Percentiles rank a stretch among this genome's conserved stretches.
Evolutionary conservation across 495 filamentous ascomycete genomes (phyloP).

Genomic region (Sporormia fimetaria): DNA sequence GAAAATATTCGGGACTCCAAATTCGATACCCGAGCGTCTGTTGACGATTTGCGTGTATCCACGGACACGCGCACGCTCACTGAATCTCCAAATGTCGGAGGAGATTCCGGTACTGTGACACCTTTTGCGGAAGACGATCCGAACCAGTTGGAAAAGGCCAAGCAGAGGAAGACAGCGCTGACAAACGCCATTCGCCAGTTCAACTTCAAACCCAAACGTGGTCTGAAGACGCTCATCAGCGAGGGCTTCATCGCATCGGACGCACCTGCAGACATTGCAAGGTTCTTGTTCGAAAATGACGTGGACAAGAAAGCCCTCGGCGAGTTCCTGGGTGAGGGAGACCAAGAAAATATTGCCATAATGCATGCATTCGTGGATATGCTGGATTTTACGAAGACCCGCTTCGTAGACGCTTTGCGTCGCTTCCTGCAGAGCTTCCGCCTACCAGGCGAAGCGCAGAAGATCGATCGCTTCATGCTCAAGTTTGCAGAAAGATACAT

Average conservation of each 20-base stretch:
- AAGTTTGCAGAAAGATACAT: constrained; percentile 97
- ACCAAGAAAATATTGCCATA: constrained; percentile 80
- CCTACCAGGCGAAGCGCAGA: constrained; percentile 91
- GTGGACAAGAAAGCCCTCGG: constrained; percentile 87
- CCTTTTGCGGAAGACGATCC: constrained; percentile 80
- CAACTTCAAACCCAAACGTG: constrained; percentile 96
- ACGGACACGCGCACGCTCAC: constrained; percentile 46
- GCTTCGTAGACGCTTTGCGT: constrained; percentile 85
- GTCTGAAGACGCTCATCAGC: constrained; percentile 69
- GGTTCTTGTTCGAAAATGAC: constrained; percentile 64
- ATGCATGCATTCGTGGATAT: constrained; percentile 97
- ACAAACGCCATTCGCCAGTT: constrained; percentile 82
- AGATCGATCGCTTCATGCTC: constrained; percentile 98
- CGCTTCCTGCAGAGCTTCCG: constrained; percentile 92
- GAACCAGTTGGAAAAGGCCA: constrained; percentile 79
- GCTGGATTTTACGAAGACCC: constrained; percentile 89
- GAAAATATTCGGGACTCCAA: constrained; percentile 43
- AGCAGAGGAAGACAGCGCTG: constrained; percentile 84
- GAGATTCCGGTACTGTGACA: constrained; percentile 50
- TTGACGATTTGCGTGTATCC: constrained; percentile 71
- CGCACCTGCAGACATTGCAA: constrained; percentile 69
- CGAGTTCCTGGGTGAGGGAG: constrained; percentile 90
- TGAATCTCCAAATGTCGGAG: constrained; percentile 14
- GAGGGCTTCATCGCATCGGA: constrained; percentile 77
- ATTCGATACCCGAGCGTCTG: constrained; percentile 49